A percentile compares a stretch with the other conserved stretches of the same genome.
Evolutionary conservation across 805 yeast genomes (phyloP).

Genomic region (Brettanomyces custersianus): DNA sequence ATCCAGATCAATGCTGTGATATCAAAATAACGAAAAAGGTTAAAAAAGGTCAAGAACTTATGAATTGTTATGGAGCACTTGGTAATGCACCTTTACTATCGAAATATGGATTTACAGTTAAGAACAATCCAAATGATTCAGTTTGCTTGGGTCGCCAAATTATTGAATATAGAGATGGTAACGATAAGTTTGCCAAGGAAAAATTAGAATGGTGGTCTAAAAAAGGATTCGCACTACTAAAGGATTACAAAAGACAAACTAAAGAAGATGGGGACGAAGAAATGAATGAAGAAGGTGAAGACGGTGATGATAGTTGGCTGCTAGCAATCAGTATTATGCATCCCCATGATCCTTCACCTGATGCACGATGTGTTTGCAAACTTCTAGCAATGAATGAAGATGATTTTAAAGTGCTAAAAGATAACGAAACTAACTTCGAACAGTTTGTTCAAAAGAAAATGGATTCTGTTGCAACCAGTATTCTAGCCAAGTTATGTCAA

Average conservation of each 20-base stretch:
- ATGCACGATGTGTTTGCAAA: neutral
- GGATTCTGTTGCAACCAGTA: neutral
- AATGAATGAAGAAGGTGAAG: slow-evolving; percentile 4
- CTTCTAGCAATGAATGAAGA: neutral
- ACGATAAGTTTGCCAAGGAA: slow-evolving; percentile 8
- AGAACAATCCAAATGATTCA: slow-evolving; percentile 44
- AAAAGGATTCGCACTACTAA: slow-evolving; percentile 12
- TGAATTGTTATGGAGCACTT: slow-evolving; percentile 76
- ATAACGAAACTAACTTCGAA: neutral
- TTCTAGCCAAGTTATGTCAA: neutral
- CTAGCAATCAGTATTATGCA: slow-evolving; percentile 6
- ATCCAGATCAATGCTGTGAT: slow-evolving; percentile 60
- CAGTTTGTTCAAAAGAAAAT: neutral
- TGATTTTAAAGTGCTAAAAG: neutral
- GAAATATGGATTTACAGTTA: slow-evolving; percentile 68
- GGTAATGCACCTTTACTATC: slow-evolving; percentile 58
- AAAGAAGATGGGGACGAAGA: slow-evolving; percentile 7
- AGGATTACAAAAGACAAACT: slow-evolving; percentile 9
- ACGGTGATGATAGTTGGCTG: slow-evolving; percentile 4
- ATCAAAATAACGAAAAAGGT: slow-evolving; percentile 42
- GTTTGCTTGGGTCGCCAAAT: slow-evolving; percentile 48
- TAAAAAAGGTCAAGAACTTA: slow-evolving; percentile 47
- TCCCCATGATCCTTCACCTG: slow-evolving; percentile 8
- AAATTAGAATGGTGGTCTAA: slow-evolving; percentile 21
- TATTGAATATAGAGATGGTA: slow-evolving; percentile 8